These are phyloP conservation scores for Aspergillus indologenus DNA, from an alignment of 495 filamentous ascomycete species.

Conservation along the genomic window DNA sequence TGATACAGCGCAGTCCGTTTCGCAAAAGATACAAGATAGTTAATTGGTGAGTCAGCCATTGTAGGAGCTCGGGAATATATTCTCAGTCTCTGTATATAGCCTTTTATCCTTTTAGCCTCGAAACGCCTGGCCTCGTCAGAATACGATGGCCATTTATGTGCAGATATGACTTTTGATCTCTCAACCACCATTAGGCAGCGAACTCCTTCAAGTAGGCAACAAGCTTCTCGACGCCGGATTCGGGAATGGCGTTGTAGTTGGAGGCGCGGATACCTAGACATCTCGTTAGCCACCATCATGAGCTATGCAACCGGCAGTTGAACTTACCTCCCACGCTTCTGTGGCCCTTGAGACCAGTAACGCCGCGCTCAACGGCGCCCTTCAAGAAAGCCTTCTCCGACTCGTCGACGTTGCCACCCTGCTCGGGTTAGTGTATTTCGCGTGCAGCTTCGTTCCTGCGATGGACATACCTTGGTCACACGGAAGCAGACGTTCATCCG, in stretches of 20 bases:
- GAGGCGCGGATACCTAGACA: constrained; percentile 27
- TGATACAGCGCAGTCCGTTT: too few species aligned
- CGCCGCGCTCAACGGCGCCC: constrained; percentile 58
- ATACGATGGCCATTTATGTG: constrained; percentile 60
- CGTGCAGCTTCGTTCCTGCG: not conserved
- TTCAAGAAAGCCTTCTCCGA: constrained; percentile 76
- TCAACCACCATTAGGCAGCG: constrained; percentile 16
- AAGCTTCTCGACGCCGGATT: constrained; percentile 57
- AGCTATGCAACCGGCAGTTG: constrained; percentile 44
- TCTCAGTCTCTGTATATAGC: too few species aligned
- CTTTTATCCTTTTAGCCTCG: not conserved
- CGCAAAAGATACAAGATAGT: too few species aligned
- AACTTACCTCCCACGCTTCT: constrained; percentile 73
- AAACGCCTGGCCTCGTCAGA: constrained; percentile 35
- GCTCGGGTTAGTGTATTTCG: not conserved
- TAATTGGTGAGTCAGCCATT: not conserved
- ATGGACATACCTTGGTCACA: constrained; percentile 46
- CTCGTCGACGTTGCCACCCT: constrained; percentile 52
- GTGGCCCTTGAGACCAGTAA: constrained; percentile 78
- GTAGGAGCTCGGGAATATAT: not conserved
- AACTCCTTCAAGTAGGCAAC: constrained; percentile 56
- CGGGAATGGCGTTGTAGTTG: constrained; percentile 60
- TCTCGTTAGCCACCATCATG: constrained; percentile 6
- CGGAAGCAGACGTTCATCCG: constrained; percentile 94
- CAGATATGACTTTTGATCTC: constrained; percentile 54